Base-by-base conservation (phyloP, 2,329 filamentous ascomycete species). In the Fusarium torulosum region DNA sequence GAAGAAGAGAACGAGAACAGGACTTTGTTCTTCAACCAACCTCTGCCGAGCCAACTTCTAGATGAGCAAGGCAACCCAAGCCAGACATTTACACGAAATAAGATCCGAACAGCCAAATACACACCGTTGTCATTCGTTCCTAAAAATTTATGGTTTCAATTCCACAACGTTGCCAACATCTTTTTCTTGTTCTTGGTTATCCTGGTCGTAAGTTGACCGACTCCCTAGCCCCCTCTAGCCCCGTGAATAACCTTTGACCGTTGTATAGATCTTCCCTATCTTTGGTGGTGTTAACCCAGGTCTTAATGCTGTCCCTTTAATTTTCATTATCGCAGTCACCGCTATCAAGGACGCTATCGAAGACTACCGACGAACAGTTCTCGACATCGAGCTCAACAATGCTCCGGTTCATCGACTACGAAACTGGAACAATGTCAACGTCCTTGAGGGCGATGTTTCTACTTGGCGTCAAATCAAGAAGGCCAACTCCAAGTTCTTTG, bases 101-200 rank as follows among this genome's bases (percentile, higher is more conserved):
- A 99, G 85, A 97, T 99, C 78, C 88, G 96, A 72, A 99, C 96
- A 4, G 93, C 96, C 61, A 99, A 98, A 81, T 99, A 99, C 79
- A 99, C 96, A 9, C 91, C 96, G 10, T 80, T 99, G 67, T 97
- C 92, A 62, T 99, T 99, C 80, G 79, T 99, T 27, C 96, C 96
- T 15, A 98, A 98, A 83, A 98, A 99, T 80, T 77, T 99, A 75
- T 99, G 91, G 89, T 93, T 97, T 69, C 96, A 99, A 79, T 98
- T 99, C 77, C 95, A 99, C 81, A 98, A 98, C 76, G 91, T 99
- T 74, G 96, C 96, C 76, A 99, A 99, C 79, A 91, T 98, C 53
- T 99, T 98, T 82, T 99, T 99, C 86, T 84, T 98, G 72, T 97
- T 98, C 81, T 87, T 95, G 74, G 94, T 97, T 77, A 97, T 99